Percentiles rank a stretch among this genome's conserved stretches.
Evolutionary conservation across 345 rosid genomes (phyloP).

Genomic region (Eucalyptus regnans): DNA sequence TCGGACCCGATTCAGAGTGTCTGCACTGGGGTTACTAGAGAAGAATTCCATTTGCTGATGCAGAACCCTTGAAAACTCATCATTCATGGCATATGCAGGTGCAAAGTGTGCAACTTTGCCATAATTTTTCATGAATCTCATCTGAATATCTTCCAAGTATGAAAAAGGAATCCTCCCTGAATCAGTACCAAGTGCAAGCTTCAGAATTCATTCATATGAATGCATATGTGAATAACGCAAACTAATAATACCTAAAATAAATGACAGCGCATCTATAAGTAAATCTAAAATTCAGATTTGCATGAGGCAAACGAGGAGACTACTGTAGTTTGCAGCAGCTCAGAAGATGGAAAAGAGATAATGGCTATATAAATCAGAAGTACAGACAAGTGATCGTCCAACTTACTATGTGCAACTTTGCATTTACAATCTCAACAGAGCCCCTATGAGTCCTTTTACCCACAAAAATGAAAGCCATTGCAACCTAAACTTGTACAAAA

Average conservation of each 20-base stretch:
- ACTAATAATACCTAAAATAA: neutral
- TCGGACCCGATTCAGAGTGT: slow-evolving; percentile 83
- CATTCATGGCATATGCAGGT: slow-evolving; percentile 96
- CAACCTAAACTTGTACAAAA: neutral
- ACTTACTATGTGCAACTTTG: neutral
- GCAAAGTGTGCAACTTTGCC: slow-evolving; percentile 72
- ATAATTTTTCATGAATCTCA: slow-evolving; percentile 97
- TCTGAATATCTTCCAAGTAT: slow-evolving; percentile 88
- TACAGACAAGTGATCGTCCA: neutral
- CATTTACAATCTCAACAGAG: neutral
- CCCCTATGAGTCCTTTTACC: neutral
- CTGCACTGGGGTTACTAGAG: slow-evolving; percentile 86
- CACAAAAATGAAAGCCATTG: neutral
- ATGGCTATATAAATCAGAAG: neutral
- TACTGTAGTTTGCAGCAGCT: neutral
- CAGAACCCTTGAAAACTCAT: slow-evolving; percentile 96
- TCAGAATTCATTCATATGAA: neutral
- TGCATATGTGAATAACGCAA: neutral
- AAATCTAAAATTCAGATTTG: neutral
- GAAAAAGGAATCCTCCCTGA: slow-evolving; percentile 98
- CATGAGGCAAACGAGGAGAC: neutral
- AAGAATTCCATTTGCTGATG: slow-evolving; percentile 99
- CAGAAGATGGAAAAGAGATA: neutral
- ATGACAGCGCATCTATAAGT: neutral
- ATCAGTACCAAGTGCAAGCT: neutral